Conservation (phyloP, 108 stramenopile species). For the Fistulifera pelliculosa region DNA sequence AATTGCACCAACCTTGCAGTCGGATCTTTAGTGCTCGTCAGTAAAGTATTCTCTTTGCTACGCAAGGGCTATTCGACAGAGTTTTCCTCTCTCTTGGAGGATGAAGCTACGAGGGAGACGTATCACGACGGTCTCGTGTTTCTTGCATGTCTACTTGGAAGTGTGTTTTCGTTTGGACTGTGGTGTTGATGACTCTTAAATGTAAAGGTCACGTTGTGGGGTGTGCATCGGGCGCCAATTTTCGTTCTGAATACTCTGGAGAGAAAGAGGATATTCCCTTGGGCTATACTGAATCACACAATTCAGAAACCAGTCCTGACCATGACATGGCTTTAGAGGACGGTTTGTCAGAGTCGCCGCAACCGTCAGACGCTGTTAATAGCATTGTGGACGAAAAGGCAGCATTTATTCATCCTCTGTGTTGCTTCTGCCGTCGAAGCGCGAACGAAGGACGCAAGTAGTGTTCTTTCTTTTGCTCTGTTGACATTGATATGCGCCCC, state of each 20-base stretch:
- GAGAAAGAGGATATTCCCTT: not conserved
- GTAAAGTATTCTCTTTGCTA: not conserved
- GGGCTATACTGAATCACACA: not conserved
- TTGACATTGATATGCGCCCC: slow-evolving; percentile 24
- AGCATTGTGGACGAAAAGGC: no score
- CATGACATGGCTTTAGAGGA: not conserved
- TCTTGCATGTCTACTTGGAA: slow-evolving; percentile 13
- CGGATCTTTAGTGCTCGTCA: not conserved
- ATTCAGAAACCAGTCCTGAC: not conserved
- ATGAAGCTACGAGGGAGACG: slow-evolving; percentile 11
- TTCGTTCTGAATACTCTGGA: slow-evolving; percentile 3
- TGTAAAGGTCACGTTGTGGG: slow-evolving; percentile 30
- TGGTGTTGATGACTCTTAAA: slow-evolving; percentile 27
- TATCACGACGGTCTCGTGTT: slow-evolving; percentile 32
- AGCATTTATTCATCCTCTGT: not conserved
- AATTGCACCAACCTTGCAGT: no score
- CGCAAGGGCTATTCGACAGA: slow-evolving; percentile 8
- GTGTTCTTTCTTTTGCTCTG: slow-evolving; percentile 21
- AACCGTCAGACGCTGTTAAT: not conserved
- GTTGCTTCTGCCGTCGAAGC: not conserved
- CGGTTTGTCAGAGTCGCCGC: not conserved
- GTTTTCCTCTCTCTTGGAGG: slow-evolving; percentile 24
- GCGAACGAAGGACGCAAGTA: slow-evolving; percentile 20
- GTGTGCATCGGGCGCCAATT: slow-evolving; percentile 42
- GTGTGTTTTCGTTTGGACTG: slow-evolving; percentile 28